phyloP scores from a whole-genome alignment of 345 rosid genomes.

The Acer negundo region DNA sequence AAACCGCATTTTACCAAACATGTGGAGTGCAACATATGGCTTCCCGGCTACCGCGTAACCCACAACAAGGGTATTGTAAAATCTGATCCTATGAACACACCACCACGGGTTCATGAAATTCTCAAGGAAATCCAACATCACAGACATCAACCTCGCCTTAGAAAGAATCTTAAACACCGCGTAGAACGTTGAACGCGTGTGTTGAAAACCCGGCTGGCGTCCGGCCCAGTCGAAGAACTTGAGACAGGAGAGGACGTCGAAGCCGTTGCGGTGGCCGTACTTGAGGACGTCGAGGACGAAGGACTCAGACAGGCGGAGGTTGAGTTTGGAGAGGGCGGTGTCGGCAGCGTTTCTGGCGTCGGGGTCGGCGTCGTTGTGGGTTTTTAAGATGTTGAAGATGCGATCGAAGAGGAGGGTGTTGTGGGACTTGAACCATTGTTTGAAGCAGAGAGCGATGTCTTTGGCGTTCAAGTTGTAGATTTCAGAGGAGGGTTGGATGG shows the following conservation, averaged over 20 bases:
- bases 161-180: constrained; percentile 76
- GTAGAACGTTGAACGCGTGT: constrained; percentile 61
- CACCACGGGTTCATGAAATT: constrained; percentile 19
- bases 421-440: constrained; percentile 57
- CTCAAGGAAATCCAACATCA: constrained; percentile 52
- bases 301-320: constrained; percentile 52
- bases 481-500: not conserved
- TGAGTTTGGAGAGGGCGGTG: constrained; percentile 46
- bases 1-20: constrained; percentile 77
- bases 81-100: constrained; percentile 30
- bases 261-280: constrained; percentile 33
- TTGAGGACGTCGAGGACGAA: constrained; percentile 62
- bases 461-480: constrained; percentile 21
- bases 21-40: constrained; percentile 62
- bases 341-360: not conserved
- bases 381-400: constrained; percentile 45
- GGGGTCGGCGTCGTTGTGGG: constrained; percentile 5
- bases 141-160: constrained; percentile 39
- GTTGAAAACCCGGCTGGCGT: constrained; percentile 58
- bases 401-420: constrained; percentile 33
- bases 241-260: constrained; percentile 64
- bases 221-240: constrained; percentile 97
- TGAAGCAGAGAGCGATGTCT: constrained; percentile 43
- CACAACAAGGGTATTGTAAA: constrained; percentile 58
- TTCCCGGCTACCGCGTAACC: constrained; percentile 83